Conservation (phyloP, 257 asterid genomes). For the Datura wrightii region DNA sequence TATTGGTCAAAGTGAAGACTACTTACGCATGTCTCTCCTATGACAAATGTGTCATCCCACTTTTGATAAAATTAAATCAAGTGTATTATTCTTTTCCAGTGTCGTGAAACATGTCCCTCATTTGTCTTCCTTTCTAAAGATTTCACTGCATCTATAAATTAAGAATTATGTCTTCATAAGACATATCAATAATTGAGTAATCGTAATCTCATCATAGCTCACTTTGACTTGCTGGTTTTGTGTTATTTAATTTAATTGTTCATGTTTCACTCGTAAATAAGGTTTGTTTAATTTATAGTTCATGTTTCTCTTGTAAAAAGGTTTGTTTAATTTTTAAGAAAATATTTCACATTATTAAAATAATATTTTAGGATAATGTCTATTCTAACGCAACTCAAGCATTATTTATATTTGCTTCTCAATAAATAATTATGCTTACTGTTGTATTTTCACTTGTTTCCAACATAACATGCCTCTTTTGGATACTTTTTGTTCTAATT, state of each 20-base stretch:
- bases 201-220: too few relatives aligned
- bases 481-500: too few relatives aligned
- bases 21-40: too few relatives aligned
- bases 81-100: too few relatives aligned
- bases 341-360: neutral
- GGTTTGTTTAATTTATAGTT: too few relatives aligned
- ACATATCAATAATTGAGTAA: neutral
- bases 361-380: too few relatives aligned
- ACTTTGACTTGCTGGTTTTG: neutral
- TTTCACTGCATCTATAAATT: neutral
- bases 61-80: too few relatives aligned
- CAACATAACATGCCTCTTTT: neutral
- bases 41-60: too few relatives aligned
- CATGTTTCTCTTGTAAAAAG: too few relatives aligned
- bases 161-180: neutral
- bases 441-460: neutral
- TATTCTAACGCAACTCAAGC: neutral
- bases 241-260: neutral
- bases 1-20: too few relatives aligned
- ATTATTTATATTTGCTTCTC: neutral
- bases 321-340: too few relatives aligned
- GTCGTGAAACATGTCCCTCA: neutral
- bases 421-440: neutral
- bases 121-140: neutral
- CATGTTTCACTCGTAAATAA: neutral